These are phyloP conservation scores for Penicillium arizonense DNA, from an alignment of 495 filamentous ascomycete genomes.

Conservation along the genomic window DNA sequence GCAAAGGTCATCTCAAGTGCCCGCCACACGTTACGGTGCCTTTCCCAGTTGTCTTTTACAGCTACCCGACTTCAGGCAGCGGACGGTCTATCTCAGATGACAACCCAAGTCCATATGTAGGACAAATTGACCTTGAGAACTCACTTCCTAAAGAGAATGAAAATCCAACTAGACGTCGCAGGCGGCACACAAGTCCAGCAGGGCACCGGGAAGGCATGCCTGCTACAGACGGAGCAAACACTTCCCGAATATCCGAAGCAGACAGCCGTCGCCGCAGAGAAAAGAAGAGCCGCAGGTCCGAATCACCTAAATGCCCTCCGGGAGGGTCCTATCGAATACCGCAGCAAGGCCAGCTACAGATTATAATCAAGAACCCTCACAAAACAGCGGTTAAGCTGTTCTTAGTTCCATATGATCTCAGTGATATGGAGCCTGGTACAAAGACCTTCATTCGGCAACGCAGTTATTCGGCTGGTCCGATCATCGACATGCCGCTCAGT, in stretches of 20 bases:
- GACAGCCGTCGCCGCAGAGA: slow-evolving; percentile 36
- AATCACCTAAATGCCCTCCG: slow-evolving; percentile 70
- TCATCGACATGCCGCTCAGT: slow-evolving; percentile 65
- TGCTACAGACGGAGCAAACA: slow-evolving; percentile 8
- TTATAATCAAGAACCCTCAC: slow-evolving; percentile 95
- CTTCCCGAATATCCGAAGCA: slow-evolving; percentile 13
- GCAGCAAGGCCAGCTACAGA: slow-evolving; percentile 91
- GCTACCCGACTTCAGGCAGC: slow-evolving; percentile 66
- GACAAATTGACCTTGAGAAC: slow-evolving; percentile 88
- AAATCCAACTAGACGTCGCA: slow-evolving; percentile 40
- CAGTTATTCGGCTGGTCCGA: slow-evolving; percentile 85
- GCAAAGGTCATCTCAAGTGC: slow-evolving; percentile 81
- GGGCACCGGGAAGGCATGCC: slow-evolving; percentile 17
- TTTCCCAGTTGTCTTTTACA: slow-evolving; percentile 97
- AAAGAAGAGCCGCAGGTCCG: slow-evolving; percentile 59
- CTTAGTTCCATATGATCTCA: slow-evolving; percentile 89
- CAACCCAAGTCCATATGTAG: slow-evolving; percentile 94
- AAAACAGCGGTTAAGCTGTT: slow-evolving; percentile 96
- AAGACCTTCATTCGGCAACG: slow-evolving; percentile 97
- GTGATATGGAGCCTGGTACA: slow-evolving; percentile 91
- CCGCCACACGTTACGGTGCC: slow-evolving; percentile 89
- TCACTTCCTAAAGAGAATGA: slow-evolving; percentile 53
- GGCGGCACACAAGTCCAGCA: slow-evolving; percentile 47
- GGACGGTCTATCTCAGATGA: slow-evolving; percentile 66
- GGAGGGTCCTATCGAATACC: slow-evolving; percentile 94